Percentiles rank a stretch among this genome's conserved stretches.
phyloP scores from a whole-genome alignment of 768 basidiomycete genomes.

The Suillus clintonianus region DNA sequence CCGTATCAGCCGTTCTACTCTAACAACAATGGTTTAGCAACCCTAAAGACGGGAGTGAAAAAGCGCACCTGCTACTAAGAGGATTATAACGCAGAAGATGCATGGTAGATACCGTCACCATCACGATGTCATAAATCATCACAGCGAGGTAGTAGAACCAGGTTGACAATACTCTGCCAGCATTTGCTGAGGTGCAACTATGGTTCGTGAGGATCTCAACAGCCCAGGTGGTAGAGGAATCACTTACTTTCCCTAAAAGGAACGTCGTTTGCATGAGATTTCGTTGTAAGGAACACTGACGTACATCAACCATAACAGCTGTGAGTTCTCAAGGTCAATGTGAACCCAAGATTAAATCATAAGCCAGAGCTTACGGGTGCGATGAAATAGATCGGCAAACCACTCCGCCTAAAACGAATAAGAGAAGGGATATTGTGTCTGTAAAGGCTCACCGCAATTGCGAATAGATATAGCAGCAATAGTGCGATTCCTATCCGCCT shows the following conservation, averaged over 20 bases:
- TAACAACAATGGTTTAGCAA: constrained; percentile 15
- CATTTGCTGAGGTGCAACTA: constrained; percentile 51
- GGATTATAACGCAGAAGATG: constrained; percentile 51
- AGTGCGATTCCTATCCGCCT: constrained; percentile 42
- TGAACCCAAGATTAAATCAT: constrained; percentile 3
- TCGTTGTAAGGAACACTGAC: constrained; percentile 9
- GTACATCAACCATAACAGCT: constrained; percentile 24
- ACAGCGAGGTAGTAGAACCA: constrained; percentile 63
- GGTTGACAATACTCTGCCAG: constrained; percentile 37
- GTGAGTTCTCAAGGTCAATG: constrained; percentile 8
- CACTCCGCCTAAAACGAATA: constrained; percentile 49
- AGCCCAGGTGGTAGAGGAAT: neutral
- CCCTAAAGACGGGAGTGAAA: neutral
- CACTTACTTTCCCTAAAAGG: constrained; percentile 38
- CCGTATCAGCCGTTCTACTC: constrained; percentile 27
- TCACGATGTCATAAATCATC: constrained; percentile 58
- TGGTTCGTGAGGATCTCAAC: constrained; percentile 1
- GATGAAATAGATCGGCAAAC: constrained; percentile 52
- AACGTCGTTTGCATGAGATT: constrained; percentile 2
- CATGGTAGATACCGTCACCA: constrained; percentile 49
- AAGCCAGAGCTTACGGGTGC: constrained; percentile 45
- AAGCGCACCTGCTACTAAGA: constrained; percentile 25
- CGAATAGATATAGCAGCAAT: constrained; percentile 38
- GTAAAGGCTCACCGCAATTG: constrained; percentile 42
- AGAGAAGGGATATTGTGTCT: neutral